Conservation (phyloP, 225 moss, liverwort and hornwort genomes). For the Climacium dendroides region DNA sequence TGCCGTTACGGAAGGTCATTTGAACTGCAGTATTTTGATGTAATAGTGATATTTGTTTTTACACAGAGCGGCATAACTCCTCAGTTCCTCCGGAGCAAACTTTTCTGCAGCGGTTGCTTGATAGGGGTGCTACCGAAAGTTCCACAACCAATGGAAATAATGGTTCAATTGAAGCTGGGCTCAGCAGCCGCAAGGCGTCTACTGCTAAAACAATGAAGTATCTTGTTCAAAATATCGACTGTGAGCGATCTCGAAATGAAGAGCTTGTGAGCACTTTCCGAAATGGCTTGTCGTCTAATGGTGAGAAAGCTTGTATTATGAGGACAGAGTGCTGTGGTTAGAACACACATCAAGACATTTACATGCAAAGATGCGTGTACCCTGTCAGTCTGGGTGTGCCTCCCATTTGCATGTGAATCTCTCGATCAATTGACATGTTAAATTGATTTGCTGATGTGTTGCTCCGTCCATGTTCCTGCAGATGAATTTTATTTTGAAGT, state of each 20-base stretch:
- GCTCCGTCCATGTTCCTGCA: background rate
- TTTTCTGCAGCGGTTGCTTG: slow-evolving; percentile 79
- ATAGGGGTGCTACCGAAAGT: slow-evolving; percentile 91
- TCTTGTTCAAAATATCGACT: slow-evolving; percentile 79
- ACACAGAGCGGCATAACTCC: slow-evolving; percentile 42
- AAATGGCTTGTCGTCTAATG: slow-evolving; percentile 52
- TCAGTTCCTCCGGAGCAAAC: slow-evolving; percentile 57
- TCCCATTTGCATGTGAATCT: background rate
- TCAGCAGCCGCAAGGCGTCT: slow-evolving; percentile 44
- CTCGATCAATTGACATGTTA: background rate
- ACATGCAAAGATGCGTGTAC: background rate
- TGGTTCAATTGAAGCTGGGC: slow-evolving; percentile 45
- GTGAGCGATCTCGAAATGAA: slow-evolving; percentile 64
- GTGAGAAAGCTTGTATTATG: slow-evolving; percentile 32
- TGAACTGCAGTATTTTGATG: background rate
- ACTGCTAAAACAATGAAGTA: slow-evolving; percentile 62
- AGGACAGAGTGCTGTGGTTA: background rate
- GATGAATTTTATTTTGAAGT: background rate
- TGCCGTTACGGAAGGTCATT: background rate
- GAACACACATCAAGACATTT: background rate
- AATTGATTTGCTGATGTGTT: background rate
- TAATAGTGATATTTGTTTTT: background rate
- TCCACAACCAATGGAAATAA: slow-evolving; percentile 61
- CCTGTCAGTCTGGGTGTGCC: background rate
- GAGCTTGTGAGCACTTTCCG: slow-evolving; percentile 62